phyloP scores from a whole-genome alignment of 495 filamentous ascomycete genomes.

The Copromyces sp. region DNA sequence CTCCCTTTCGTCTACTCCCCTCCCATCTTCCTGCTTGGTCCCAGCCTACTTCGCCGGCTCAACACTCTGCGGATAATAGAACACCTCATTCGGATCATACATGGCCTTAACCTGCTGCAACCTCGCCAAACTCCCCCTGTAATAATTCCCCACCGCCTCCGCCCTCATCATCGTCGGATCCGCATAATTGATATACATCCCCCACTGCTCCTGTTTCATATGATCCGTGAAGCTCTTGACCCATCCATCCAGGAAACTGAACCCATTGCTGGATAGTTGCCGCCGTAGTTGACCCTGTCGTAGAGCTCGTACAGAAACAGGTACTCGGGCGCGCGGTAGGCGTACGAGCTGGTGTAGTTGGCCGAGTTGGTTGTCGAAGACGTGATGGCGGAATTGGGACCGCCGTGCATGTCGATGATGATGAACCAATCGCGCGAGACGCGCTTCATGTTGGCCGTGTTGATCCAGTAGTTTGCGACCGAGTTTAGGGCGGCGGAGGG shows the following conservation, averaged over 20 bases:
- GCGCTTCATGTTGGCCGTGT: slow-evolving; percentile 23
- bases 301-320: slow-evolving; percentile 35
- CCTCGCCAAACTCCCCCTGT: slow-evolving; percentile 39
- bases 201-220: slow-evolving; percentile 24
- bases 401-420: slow-evolving; percentile 36
- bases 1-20: neutral
- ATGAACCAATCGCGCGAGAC: slow-evolving; percentile 32
- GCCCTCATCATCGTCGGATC: slow-evolving; percentile 29
- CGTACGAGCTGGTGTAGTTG: slow-evolving; percentile 22
- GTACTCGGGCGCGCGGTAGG: slow-evolving; percentile 25
- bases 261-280: slow-evolving; percentile 22
- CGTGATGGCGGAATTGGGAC: slow-evolving; percentile 33
- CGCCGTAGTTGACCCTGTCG: slow-evolving; percentile 18
- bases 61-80: slow-evolving; percentile 54
- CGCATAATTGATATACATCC: slow-evolving; percentile 40
- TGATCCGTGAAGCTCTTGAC: slow-evolving; percentile 25
- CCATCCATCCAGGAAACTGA: slow-evolving; percentile 31
- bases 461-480: slow-evolving; percentile 33
- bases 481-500: slow-evolving; percentile 21
- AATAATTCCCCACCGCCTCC: slow-evolving; percentile 37
- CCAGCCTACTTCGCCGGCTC: slow-evolving; percentile 18
- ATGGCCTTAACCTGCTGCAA: slow-evolving; percentile 44
- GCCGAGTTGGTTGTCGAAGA: slow-evolving; percentile 17
- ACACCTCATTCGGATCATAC: slow-evolving; percentile 48
- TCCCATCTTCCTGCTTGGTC: neutral